Evolutionary conservation across 768 basidiomycete species (phyloP).

Genomic region (Favolaschia claudopus): DNA sequence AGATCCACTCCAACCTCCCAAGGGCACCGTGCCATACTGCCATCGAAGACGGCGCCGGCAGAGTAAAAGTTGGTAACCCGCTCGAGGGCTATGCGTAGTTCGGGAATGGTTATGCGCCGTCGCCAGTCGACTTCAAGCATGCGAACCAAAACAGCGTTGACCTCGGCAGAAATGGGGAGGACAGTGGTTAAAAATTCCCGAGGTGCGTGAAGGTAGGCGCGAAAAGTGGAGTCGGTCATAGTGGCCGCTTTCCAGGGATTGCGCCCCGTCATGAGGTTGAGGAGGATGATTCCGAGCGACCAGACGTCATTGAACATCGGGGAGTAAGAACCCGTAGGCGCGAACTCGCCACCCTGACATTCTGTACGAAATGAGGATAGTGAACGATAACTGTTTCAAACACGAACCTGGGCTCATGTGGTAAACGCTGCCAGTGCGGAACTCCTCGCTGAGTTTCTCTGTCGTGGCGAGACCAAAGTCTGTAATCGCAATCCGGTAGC

Average conservation of each 20-base stretch:
- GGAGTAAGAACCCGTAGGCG: constrained; percentile 74
- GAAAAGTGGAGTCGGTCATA: constrained; percentile 84
- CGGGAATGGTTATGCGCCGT: constrained; percentile 56
- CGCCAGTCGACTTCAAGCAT: constrained; percentile 78
- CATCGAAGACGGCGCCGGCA: constrained; percentile 79
- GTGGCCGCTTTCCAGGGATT: constrained; percentile 97
- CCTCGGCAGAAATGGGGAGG: constrained; percentile 78
- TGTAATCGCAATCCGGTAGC: constrained; percentile 82
- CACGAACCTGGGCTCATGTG: constrained; percentile 93
- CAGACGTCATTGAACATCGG: constrained; percentile 93
- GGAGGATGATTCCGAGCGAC: constrained; percentile 95
- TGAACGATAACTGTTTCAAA: constrained; percentile 19
- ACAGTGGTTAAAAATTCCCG: constrained; percentile 82
- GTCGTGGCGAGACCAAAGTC: constrained; percentile 96
- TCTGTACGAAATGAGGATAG: constrained; percentile 57
- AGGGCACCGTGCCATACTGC: constrained; percentile 78
- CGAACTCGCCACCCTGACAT: constrained; percentile 82
- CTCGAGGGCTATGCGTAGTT: constrained; percentile 65
- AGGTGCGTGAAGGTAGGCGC: constrained; percentile 83
- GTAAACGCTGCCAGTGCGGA: constrained; percentile 96
- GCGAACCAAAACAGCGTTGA: constrained; percentile 76
- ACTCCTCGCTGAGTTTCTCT: constrained; percentile 84
- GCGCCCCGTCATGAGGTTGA: constrained; percentile 93
- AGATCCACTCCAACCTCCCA: constrained; percentile 76
- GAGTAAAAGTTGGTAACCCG: constrained; percentile 73